A percentile compares a stretch with the other conserved stretches of the same genome.
Conservation (phyloP, 805 yeast species). For the Brettanomyces naardenensis region DNA sequence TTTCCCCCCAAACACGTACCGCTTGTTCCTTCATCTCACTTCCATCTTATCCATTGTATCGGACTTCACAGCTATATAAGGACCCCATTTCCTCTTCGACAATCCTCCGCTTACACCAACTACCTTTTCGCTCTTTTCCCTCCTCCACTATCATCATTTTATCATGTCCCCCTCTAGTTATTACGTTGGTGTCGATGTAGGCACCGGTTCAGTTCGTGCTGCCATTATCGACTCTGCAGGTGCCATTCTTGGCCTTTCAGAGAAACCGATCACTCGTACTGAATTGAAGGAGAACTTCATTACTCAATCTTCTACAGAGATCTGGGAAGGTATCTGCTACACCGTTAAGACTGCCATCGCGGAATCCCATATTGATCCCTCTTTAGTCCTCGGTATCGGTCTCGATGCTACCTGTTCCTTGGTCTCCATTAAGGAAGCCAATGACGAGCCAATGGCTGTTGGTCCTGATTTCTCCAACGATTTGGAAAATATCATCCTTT, state of each 20-base stretch:
- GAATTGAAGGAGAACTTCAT: conserved; percentile 66
- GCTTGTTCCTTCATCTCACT: no score
- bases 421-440: conserved; percentile 62
- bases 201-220: conserved; percentile 97
- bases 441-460: conserved; percentile 71
- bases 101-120: no score
- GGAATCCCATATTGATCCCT: conserved; percentile 66
- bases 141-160: no score
- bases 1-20: no score
- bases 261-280: conserved; percentile 71
- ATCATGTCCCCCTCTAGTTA: conserved; percentile 13
- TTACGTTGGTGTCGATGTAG: conserved; percentile 44
- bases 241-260: conserved; percentile 68
- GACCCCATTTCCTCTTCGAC: no score
- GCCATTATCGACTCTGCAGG: conserved; percentile 83
- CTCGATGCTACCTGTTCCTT: conserved; percentile 97
- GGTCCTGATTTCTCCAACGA: conserved; percentile 80
- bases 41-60: no score
- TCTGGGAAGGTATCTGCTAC: conserved; percentile 82
- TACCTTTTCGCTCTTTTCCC: no score
- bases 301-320: conserved; percentile 84
- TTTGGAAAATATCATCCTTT: conserved; percentile 77
- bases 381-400: conserved; percentile 75
- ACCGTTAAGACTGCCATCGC: conserved; percentile 70
- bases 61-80: no score